Conservation (phyloP, 306 rosid genomes). For the Oemleria cerasiformis region DNA sequence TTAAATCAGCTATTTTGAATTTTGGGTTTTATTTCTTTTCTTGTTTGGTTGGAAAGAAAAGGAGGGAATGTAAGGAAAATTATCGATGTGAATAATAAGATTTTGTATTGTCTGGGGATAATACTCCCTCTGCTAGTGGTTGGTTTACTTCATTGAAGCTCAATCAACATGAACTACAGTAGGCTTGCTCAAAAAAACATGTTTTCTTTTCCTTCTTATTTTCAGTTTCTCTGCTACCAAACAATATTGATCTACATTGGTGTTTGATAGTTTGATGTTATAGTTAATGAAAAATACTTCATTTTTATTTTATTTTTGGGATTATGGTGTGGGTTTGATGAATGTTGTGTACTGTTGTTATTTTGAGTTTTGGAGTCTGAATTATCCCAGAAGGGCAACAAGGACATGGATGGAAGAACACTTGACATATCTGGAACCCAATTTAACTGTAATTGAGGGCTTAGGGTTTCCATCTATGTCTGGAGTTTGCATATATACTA, state of each 20-base stretch:
- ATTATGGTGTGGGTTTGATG: neutral
- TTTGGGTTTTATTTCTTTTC: neutral
- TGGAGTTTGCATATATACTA: neutral
- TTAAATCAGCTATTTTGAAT: neutral
- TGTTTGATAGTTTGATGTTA: neutral
- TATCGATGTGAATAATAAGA: neutral
- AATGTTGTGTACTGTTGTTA: too few species aligned
- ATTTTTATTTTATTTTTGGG: neutral
- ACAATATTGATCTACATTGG: neutral
- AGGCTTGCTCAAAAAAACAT: neutral
- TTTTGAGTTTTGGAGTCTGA: too few species aligned
- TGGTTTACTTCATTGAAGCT: neutral
- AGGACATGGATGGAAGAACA: neutral
- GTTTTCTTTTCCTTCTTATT: neutral
- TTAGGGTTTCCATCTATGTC: neutral
- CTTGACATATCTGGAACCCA: neutral
- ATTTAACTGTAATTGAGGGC: neutral
- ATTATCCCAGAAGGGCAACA: too few species aligned
- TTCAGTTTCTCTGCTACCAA: neutral
- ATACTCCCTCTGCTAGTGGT: neutral
- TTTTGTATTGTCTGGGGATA: neutral
- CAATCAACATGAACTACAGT: neutral
- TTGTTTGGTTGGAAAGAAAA: conserved; percentile 20
- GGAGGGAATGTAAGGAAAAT: conserved; percentile 2
- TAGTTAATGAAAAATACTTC: neutral